These are phyloP conservation scores for Flueggea neowawraea DNA, from an alignment of 441 rosid species.

Conservation along the genomic window DNA sequence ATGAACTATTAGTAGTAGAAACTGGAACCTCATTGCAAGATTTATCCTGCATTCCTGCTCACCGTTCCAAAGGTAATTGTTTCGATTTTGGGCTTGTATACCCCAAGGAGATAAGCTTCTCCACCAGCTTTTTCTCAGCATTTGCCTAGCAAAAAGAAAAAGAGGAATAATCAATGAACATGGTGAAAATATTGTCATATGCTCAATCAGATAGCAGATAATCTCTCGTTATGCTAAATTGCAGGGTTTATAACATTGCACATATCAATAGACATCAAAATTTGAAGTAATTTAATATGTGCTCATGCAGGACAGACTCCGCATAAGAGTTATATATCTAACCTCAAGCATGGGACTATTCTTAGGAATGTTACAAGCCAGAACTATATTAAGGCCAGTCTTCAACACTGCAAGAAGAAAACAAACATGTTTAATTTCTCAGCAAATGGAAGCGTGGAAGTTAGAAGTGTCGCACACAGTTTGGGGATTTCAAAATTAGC, in stretches of 20 bases:
- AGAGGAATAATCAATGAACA: background rate
- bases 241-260: background rate
- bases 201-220: too few relatives aligned
- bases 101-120: conserved; percentile 69
- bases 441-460: background rate
- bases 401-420: conserved; percentile 55
- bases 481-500: background rate
- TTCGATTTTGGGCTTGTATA: conserved; percentile 46
- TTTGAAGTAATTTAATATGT: background rate
- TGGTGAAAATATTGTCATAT: background rate
- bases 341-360: conserved; percentile 87
- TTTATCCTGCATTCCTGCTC: conserved; percentile 1
- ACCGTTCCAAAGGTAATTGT: conserved; percentile 13
- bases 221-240: background rate
- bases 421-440: background rate
- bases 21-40: background rate
- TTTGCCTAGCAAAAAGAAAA: conserved; percentile 45
- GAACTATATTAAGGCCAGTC: conserved; percentile 70
- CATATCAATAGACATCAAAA: background rate
- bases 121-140: conserved; percentile 70
- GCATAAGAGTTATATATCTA: conserved; percentile 8
- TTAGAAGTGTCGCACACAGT: too few relatives aligned
- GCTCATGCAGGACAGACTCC: background rate
- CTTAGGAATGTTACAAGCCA: conserved; percentile 88
- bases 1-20: background rate